A percentile compares a stretch with the other conserved stretches of the same genome.
Evolutionary conservation across 257 asterid genomes (phyloP).

Genomic region (Craterostigma plantagineum): DNA sequence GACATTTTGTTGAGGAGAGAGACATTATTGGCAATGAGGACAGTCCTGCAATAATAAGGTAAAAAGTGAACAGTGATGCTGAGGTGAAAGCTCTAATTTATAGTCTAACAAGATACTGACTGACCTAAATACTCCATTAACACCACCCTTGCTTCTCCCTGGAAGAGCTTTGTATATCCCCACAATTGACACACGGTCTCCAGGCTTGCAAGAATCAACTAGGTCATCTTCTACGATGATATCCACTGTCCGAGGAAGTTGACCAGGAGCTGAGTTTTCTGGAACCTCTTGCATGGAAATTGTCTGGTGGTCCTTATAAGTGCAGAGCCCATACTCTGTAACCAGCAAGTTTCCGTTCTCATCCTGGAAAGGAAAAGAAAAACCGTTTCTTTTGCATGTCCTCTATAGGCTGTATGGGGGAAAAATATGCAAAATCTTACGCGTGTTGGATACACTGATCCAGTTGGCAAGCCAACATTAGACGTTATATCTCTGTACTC

Average conservation of each 20-base stretch:
- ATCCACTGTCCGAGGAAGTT: constrained; percentile 85
- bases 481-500: constrained; percentile 91
- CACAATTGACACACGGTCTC: constrained; percentile 89
- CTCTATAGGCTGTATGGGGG: constrained; percentile 1
- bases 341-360: constrained; percentile 79
- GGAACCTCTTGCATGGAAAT: constrained; percentile 95
- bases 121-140: constrained; percentile 94
- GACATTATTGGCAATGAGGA: constrained; percentile 79
- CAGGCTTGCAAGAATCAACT: no score
- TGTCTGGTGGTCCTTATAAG: constrained; percentile 87
- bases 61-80: not conserved
- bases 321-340: constrained; percentile 78
- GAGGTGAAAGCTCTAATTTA: not conserved
- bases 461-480: constrained; percentile 85
- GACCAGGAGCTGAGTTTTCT: constrained; percentile 97
- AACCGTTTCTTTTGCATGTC: constrained; percentile 3
- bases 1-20: constrained; percentile 82
- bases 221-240: constrained; percentile 80
- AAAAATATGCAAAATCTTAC: constrained; percentile 22
- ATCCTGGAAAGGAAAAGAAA: constrained; percentile 33
- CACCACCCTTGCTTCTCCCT: constrained; percentile 76
- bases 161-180: constrained; percentile 93
- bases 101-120: not conserved
- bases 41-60: constrained; percentile 47
- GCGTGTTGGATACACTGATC: constrained; percentile 90